Base-by-base conservation (phyloP, 2,329 filamentous ascomycete species). In the Trematosphaeria pertusa region DNA sequence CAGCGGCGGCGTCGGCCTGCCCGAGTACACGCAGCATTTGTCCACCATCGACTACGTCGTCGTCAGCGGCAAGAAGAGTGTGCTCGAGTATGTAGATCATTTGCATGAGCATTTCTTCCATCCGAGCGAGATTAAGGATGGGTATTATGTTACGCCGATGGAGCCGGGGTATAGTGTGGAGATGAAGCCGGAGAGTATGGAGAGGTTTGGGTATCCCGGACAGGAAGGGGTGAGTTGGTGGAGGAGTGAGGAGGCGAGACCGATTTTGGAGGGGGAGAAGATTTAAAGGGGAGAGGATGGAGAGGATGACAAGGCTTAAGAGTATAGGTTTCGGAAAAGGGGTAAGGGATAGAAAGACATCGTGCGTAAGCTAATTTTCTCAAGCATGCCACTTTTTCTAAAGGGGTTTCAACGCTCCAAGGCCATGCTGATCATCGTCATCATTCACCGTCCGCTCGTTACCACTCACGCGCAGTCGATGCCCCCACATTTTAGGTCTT, bases 31-130 rank as follows among this genome's bases (percentile, higher is more conserved):
- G 0, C 90, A 96, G 78, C 91, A 96, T 74, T 75, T 96, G 52
- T 90, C 86, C 73, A 96, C 91, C 11, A 94, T 97, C 58, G 92
- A 97, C 74, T 96, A 96, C 62, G 89, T 96, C 3, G 87, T 87
- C 34, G 90, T 96, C 1, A 87, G 81, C 51, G 91, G 89, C 14
- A 89, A 91, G 79, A 82, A 85, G 67, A 89, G 86, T 18, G 84
- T 96, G 36, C 77, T 96, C 46, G 92, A 97, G 78, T 96, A 92
- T 73, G 91, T 96, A 18, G 91, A 96, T 70, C 90, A 96, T 73
- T 75, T 96, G 65, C 92, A 96, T 73, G 91, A 96, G 81, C 91
- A 96, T 75, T 96, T 96, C 71, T 77, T 90, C 65, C 82, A 96
- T 72, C 91, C 91, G 1, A 82, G 85, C 2, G 81, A 87, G 46